Base-by-base conservation (phyloP, 2,329 filamentous ascomycete genomes). In the Rhinocladiella similis region DNA sequence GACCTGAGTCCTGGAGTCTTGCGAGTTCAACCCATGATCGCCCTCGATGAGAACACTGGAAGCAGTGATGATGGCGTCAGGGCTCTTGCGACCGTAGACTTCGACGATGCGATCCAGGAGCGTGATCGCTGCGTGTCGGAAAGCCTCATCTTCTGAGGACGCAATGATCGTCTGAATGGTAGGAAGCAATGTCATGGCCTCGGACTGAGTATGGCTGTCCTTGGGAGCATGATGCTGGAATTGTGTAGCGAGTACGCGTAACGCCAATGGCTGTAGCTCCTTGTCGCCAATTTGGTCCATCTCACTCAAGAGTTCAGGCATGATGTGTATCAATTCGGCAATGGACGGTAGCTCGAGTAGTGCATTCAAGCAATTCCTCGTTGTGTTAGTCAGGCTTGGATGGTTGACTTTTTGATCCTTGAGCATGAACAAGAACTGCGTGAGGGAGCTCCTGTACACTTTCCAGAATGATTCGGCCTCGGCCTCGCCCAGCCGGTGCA, bases 61-160 rank as follows among this genome's bases (percentile, higher is more conserved):
- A 4, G 91, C 88, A 3, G 83, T 83, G 22, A 88, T 80, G 43
- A 96, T 88, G 43, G 85, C 86, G 63, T 88, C 84, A 1, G 88
- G 80, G 67, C 96, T 90, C 71, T 92, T 95, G 78, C 94, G 95
- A 64, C 94, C 95, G 70, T 96, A 97, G 71, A 93, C 93, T 73
- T 97, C 92, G 2, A 90, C 84, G 61, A 99, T 95, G 72, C 90
- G 90, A 74, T 97, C 92, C 43, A 97, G 87, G 66, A 93, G 97
- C 35, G 86, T 86, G 60, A 99, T 86, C 1, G 92, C 90, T 10
- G 90, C 91, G 66, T 91, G 87, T 73, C 93, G 91, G 70, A 94
- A 87, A 25, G 85, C 80, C 51, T 88, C 82, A 63, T 94, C 86
- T 29, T 82, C 77, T 5, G 89, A 88, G 48, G 88, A 83, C 53